These are phyloP conservation scores for Eugenia klotzschiana DNA, from an alignment of 441 rosid genomes.

Conservation along the genomic window DNA sequence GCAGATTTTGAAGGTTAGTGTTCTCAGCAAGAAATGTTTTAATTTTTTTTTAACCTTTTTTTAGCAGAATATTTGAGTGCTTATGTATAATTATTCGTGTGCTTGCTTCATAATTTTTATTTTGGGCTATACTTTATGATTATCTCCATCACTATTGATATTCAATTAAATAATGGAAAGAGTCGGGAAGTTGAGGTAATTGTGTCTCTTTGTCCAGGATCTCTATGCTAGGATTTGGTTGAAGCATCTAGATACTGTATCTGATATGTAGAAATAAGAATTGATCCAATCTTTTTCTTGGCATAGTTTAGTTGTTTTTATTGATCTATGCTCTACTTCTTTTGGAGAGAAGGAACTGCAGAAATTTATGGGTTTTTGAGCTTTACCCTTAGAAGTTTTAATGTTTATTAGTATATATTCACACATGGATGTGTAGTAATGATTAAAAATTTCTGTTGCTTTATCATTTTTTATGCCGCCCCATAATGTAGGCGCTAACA, in stretches of 20 bases:
- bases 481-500: neutral
- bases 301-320: neutral
- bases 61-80: neutral
- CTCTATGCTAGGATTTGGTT: neutral
- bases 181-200: neutral
- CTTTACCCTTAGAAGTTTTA: neutral
- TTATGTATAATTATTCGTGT: neutral
- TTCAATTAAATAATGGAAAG: neutral
- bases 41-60: neutral
- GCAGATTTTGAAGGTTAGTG: slow-evolving; percentile 38
- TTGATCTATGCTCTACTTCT: neutral
- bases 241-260: neutral
- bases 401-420: neutral
- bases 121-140: neutral
- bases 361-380: neutral
- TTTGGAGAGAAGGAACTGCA: neutral
- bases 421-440: neutral
- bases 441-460: neutral
- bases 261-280: neutral
- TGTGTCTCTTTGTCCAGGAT: neutral
- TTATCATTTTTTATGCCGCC: neutral
- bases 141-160: neutral
- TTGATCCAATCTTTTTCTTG: neutral
- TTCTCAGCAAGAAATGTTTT: neutral
- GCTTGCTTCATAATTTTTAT: neutral